phyloP scores from a whole-genome alignment of 352 stramenopile genomes.

The Globisporangium viniferum region DNA sequence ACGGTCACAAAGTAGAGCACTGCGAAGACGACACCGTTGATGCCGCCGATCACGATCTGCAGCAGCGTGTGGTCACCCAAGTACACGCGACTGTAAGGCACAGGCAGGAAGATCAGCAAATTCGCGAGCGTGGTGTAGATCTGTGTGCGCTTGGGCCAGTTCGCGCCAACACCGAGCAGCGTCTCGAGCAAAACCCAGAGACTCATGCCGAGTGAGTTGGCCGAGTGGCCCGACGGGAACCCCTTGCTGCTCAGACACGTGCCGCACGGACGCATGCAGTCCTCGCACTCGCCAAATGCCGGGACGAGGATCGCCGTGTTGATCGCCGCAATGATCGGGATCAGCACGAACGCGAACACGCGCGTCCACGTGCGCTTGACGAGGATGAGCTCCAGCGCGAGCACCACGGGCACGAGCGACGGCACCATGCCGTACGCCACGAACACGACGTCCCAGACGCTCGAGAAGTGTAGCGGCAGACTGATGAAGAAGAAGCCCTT shows the following conservation, averaged over 20 bases:
- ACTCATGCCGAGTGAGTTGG: slow-evolving; percentile 46
- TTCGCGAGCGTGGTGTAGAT: slow-evolving; percentile 5
- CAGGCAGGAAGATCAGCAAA: slow-evolving; percentile 37
- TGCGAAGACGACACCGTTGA: slow-evolving; percentile 34
- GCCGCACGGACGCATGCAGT: slow-evolving; percentile 47
- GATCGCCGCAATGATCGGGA: slow-evolving; percentile 42
- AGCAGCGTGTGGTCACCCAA: slow-evolving; percentile 53
- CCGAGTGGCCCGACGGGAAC: slow-evolving; percentile 53
- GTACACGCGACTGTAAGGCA: slow-evolving; percentile 61
- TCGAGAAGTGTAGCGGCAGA: slow-evolving; percentile 26
- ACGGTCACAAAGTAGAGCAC: slow-evolving; percentile 44
- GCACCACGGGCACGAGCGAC: slow-evolving; percentile 39
- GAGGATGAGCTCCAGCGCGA: slow-evolving; percentile 42
- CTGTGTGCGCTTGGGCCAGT: slow-evolving; percentile 22
- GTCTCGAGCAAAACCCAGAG: slow-evolving; percentile 51
- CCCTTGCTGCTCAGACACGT: slow-evolving; percentile 42
- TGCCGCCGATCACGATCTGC: slow-evolving; percentile 41
- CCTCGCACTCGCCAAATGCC: slow-evolving; percentile 37
- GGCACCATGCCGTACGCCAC: slow-evolving; percentile 55
- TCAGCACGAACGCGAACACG: slow-evolving; percentile 47
- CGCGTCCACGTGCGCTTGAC: slow-evolving; percentile 40
- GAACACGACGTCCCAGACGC: slow-evolving; percentile 52
- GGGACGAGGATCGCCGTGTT: slow-evolving; percentile 39
- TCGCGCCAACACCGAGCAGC: slow-evolving; percentile 28
- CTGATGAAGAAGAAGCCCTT: slow-evolving; percentile 57